Evolutionary conservation across 2,329 filamentous ascomycete genomes (phyloP).

Genomic region (Xylaria sp.): DNA sequence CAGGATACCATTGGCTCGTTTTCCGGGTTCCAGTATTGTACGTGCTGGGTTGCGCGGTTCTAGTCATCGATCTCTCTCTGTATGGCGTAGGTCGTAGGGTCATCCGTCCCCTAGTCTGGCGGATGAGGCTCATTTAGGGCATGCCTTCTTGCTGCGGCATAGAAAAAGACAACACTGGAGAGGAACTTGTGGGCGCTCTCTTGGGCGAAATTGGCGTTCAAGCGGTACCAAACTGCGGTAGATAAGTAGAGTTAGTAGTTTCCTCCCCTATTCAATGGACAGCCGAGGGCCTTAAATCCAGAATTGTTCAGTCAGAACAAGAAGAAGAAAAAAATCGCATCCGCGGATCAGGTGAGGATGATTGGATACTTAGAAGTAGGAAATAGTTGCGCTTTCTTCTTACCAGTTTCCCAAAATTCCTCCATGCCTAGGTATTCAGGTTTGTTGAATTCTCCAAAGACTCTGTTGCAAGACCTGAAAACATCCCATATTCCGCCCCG

Average conservation of each 20-base stretch:
- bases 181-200: constrained; percentile 4
- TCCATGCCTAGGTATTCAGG: background rate
- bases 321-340: too few relatives aligned
- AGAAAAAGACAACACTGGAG: constrained; percentile 7
- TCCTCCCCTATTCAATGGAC: too few relatives aligned
- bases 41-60: constrained; percentile 7
- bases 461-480: background rate
- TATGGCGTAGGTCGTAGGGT: background rate
- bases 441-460: background rate
- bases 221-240: background rate
- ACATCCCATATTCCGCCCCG: constrained; percentile 5
- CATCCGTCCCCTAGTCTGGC: background rate
- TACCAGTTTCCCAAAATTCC: constrained; percentile 4
- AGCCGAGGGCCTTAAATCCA: too few relatives aligned
- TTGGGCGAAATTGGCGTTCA: background rate
- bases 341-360: background rate
- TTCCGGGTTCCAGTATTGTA: constrained; percentile 11
- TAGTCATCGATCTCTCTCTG: constrained; percentile 11
- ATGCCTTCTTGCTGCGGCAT: constrained; percentile 10
- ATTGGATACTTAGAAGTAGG: too few relatives aligned
- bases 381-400: background rate
- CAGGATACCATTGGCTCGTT: too few relatives aligned
- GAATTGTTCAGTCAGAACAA: too few relatives aligned
- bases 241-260: background rate
- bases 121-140: background rate